phyloP scores from a whole-genome alignment of 345 rosid genomes.

The Euphorbia tirucalli region DNA sequence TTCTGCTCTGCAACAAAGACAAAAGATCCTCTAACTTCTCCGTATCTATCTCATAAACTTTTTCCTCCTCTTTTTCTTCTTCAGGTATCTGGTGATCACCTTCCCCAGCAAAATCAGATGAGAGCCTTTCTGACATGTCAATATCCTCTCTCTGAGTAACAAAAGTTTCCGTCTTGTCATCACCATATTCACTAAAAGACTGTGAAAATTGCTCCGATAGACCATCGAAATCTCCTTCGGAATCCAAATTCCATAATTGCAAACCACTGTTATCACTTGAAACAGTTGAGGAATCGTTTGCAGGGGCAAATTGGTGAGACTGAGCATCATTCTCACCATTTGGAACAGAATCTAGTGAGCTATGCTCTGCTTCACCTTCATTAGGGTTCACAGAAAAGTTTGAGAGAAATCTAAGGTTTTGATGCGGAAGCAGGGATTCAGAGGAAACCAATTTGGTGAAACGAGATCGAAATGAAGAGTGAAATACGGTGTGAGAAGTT shows the following conservation, averaged over 20 bases:
- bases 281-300: too few species aligned
- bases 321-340: not conserved
- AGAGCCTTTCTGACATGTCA: not conserved
- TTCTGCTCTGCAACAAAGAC: conserved; percentile 57
- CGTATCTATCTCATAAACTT: conserved; percentile 40
- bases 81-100: not conserved
- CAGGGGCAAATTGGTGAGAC: too few species aligned
- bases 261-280: too few species aligned
- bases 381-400: conserved; percentile 27
- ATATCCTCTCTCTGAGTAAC: not conserved
- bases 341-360: conserved; percentile 14
- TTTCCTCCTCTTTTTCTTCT: conserved; percentile 4
- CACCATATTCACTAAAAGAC: not conserved
- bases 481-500: conserved; percentile 1
- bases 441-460: conserved; percentile 13
- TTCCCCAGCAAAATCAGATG: not conserved
- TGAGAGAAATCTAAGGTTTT: conserved; percentile 36
- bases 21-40: conserved; percentile 57
- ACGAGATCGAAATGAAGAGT: conserved; percentile 15
- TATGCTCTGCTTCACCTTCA: conserved; percentile 20
- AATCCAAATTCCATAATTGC: too few species aligned
- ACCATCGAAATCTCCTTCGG: too few species aligned
- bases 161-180: not conserved
- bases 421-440: conserved; percentile 15
- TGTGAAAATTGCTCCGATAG: not conserved